Evolutionary conservation across 345 rosid genomes (phyloP).

Genomic region (Melaleuca alternifolia): DNA sequence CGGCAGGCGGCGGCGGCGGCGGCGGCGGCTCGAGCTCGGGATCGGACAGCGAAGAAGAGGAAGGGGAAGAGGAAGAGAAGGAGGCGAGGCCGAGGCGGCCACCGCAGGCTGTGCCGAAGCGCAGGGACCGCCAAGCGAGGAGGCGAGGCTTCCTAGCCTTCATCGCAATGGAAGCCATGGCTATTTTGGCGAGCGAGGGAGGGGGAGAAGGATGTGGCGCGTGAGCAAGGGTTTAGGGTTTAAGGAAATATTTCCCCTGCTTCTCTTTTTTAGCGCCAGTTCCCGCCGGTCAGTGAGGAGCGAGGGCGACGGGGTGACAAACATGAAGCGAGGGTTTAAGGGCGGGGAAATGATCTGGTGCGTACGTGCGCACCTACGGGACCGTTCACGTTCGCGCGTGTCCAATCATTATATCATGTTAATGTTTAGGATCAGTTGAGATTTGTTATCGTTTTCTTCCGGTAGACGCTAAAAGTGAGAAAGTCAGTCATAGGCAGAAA

Average conservation of each 20-base stretch:
- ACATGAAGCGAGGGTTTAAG: background rate
- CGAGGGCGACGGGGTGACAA: background rate
- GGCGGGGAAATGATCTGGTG: background rate
- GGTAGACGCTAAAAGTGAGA: no score
- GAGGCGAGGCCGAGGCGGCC: conserved; percentile 48
- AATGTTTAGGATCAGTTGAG: no score
- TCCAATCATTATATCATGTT: no score
- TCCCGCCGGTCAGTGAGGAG: background rate
- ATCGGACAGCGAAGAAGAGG: conserved; percentile 20
- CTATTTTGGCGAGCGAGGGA: background rate
- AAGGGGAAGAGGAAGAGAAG: conserved; percentile 2
- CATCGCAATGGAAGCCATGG: conserved; percentile 46
- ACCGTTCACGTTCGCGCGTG: background rate
- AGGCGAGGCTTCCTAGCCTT: conserved; percentile 39
- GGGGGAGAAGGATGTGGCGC: background rate
- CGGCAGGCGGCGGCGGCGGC: background rate
- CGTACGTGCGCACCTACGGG: background rate
- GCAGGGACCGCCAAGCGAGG: conserved; percentile 46
- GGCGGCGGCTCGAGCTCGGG: conserved; percentile 10
- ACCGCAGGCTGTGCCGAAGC: conserved; percentile 47
- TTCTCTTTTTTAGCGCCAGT: background rate
- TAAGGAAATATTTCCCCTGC: conserved; percentile 1
- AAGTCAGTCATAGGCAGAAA: no score
- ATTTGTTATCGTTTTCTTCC: no score
- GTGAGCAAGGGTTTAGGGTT: conserved; percentile 18